Evolutionary conservation across 176 grass and related monocot genomes (phyloP), one percentile per base, ranked within the genome.

Genomic region (Oryza punctata): DNA sequence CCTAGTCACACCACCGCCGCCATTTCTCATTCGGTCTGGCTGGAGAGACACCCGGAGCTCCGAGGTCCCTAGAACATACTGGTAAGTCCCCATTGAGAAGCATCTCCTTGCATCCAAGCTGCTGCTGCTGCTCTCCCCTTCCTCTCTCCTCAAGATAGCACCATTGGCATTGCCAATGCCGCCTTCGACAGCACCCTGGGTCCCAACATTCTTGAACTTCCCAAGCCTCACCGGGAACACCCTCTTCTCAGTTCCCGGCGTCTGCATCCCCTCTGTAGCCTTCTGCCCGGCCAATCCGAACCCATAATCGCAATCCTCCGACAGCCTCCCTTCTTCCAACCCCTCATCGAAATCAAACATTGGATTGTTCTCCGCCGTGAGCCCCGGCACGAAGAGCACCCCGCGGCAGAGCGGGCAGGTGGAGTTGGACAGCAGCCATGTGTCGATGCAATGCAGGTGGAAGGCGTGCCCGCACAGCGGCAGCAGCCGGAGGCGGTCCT

Each of bases 51-150:
- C 95, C 83, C 80, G 86, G 70, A 98, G 83, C 67, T 92, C 90
- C 21, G 85, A 92, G 54, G 82, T 80, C 4, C 88, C 92, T 16
- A 98, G 87, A 69, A 98, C 91, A 81, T 95, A 98, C 66, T 95
- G 95, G 26, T 91, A 98, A 8, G 95, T 94, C 29, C 92, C 90
- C 95, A 98, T 95, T 15, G 92, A 95, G 82, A 91, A 86, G 76
- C 95, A 98, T 82, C 91, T 93, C 89, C 92, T 95, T 61, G 91
- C 95, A 91, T 93, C 90, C 68, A 98, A 89, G 82, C 89, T 98
- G 81, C 92, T 98, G 81, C 90, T 97, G 77, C 95, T 91, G 14
- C 83, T 78, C 78, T 94, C 95, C 16, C 95, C 88, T 86, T 89
- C 87, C 78, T 95, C 95, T 54, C 88, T 91, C 66, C 79, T 63